Evolutionary conservation across 495 filamentous ascomycete genomes (phyloP).

Genomic region (Friedmanniomyces endolithicus): DNA sequence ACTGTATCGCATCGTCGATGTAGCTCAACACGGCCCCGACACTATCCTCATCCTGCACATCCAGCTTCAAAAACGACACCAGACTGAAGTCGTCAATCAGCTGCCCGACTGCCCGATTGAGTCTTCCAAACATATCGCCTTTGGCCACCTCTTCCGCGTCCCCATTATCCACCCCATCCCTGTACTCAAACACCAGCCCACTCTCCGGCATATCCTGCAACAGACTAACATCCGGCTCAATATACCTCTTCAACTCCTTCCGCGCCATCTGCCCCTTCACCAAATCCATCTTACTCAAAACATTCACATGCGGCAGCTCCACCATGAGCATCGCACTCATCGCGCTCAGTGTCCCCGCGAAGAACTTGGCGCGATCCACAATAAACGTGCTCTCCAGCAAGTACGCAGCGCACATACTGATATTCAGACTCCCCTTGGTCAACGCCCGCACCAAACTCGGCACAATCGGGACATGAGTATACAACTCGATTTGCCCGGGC

Average conservation of each 20-base stretch:
- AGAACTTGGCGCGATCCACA: slow-evolving; percentile 90
- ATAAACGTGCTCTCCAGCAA: slow-evolving; percentile 91
- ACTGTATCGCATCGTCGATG: slow-evolving; percentile 93
- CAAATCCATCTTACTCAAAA: slow-evolving; percentile 94
- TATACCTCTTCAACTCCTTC: slow-evolving; percentile 73
- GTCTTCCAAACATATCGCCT: slow-evolving; percentile 59
- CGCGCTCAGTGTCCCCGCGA: slow-evolving; percentile 83
- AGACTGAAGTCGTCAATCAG: slow-evolving; percentile 95
- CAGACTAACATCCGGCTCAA: slow-evolving; percentile 66
- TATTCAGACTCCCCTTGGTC: slow-evolving; percentile 68
- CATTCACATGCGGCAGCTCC: slow-evolving; percentile 87
- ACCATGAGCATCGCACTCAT: slow-evolving; percentile 99
- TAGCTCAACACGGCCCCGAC: slow-evolving; percentile 84
- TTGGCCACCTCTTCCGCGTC: slow-evolving; percentile 61
- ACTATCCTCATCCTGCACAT: slow-evolving; percentile 88
- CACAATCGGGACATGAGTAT: slow-evolving; percentile 89
- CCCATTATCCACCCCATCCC: slow-evolving; percentile 23
- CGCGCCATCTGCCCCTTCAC: slow-evolving; percentile 70
- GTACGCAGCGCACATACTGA: slow-evolving; percentile 89
- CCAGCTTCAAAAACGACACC: slow-evolving; percentile 84
- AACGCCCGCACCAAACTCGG: slow-evolving; percentile 76
- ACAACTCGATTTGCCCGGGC: slow-evolving; percentile 97
- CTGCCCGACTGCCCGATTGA: slow-evolving; percentile 75
- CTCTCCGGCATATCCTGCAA: slow-evolving; percentile 53
- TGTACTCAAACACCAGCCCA: slow-evolving; percentile 26